A percentile compares a stretch with the other conserved stretches of the same genome.
Evolutionary conservation across 2,329 filamentous ascomycete genomes (phyloP).

Genomic region (Botrytis sinoallii): DNA sequence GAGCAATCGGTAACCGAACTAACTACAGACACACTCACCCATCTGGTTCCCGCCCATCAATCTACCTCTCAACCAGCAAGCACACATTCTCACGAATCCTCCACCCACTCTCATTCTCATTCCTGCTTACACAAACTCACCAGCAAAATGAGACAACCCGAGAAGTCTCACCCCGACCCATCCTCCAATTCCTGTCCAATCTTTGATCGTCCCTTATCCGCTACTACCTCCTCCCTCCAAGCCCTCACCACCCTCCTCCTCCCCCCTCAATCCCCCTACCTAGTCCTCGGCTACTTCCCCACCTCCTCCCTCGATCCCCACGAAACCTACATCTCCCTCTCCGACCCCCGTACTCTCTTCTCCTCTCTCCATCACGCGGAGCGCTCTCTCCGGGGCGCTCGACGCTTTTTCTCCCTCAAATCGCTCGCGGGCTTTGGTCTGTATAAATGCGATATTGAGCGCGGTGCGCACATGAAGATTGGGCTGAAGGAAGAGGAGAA

Average conservation of each 20-base stretch:
- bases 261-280: not conserved
- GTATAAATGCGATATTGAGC: slow-evolving; percentile 4
- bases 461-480: not conserved
- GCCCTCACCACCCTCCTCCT: not conserved
- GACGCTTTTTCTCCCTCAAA: not conserved
- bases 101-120: not conserved
- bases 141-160: not conserved
- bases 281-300: slow-evolving; percentile 13
- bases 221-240: not conserved
- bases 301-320: slow-evolving; percentile 5
- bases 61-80: not conserved
- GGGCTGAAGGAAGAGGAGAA: not conserved
- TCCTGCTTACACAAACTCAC: not conserved
- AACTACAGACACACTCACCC: not conserved
- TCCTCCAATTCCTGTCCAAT: not conserved
- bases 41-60: not conserved
- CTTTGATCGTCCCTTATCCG: not conserved
- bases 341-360: not conserved
- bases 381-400: not conserved
- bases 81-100: not conserved
- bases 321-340: not conserved
- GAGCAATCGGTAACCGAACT: not conserved
- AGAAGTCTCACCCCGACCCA: not conserved
- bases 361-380: not conserved
- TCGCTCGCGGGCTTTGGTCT: not conserved